Base-by-base conservation (phyloP, 345 rosid species). In the Euclidium syriacum region DNA sequence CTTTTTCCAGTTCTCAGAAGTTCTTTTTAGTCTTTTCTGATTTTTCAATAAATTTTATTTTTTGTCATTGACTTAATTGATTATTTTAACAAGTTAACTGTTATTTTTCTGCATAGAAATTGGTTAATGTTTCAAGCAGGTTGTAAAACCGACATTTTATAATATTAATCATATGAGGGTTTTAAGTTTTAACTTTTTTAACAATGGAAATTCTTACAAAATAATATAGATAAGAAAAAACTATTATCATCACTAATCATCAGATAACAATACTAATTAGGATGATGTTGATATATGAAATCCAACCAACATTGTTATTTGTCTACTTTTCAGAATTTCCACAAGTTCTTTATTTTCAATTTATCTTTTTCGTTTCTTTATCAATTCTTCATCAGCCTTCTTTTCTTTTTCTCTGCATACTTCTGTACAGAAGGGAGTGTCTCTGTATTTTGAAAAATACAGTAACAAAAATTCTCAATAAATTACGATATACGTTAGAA, bases 381-480 rank as follows among this genome's bases (percentile, higher is more conserved):
- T 38, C 8, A n/a, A n/a, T n/a, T 57, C 9, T 48, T 58, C 27
- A 6, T 67, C 72, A 33, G 1, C 22, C 3, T 58, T 8, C 2
- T 2, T 7, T 19, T 58, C 65, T 39, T 39, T 58, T 41, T 22
- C 52, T 58, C 72, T 19, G 22, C 72, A 58, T 24, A 16, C 72
- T 16, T 67, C 65, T 0, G 22, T 5, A 33, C 72, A 67, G 8
- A 58, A 65, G 3, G 70, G 70, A 43, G 54, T 24, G 7, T 65
- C 70, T 0, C 70, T 65, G 32, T 30, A 32, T 16, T 41, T 23
- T 43, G 1, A 43, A n/a, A 0, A 32, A 53, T 5, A 43, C 4
- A 9, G 5, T 5, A 24, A 42, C 1, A 30, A 6, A 67, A 49
- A 6, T 1, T 52, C 32, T 14, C 20, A 12, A n/a, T 12, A 1